phyloP scores from a whole-genome alignment of 2,329 filamentous ascomycete species.

The Scopulariopsis brevicaulis region DNA sequence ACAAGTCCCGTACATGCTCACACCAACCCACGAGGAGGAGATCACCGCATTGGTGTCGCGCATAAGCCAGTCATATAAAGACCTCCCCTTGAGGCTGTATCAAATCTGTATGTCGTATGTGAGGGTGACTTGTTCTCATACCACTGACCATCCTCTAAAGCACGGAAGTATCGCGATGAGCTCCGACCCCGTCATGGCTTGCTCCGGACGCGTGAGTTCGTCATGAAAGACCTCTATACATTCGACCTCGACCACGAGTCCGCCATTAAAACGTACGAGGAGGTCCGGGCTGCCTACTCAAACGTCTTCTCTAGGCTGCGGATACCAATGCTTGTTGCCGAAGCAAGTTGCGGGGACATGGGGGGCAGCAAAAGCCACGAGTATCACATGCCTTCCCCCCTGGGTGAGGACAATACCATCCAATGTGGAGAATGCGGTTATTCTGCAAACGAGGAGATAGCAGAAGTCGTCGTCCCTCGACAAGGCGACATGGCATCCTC shows the following conservation, averaged over 20 bases:
- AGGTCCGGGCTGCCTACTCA: slow-evolving; percentile 63
- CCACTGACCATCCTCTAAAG: slow-evolving; percentile 25
- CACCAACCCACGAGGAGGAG: slow-evolving; percentile 94
- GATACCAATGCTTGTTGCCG: slow-evolving; percentile 72
- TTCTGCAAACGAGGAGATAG: slow-evolving; percentile 82
- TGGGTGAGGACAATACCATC: slow-evolving; percentile 79
- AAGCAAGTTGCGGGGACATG: slow-evolving; percentile 93
- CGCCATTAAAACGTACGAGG: slow-evolving; percentile 71
- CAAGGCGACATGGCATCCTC: neutral
- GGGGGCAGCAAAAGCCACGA: slow-evolving; percentile 90
- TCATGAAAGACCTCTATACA: slow-evolving; percentile 98
- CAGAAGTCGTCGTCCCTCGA: slow-evolving; percentile 21
- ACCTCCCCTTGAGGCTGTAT: slow-evolving; percentile 76
- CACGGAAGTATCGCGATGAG: slow-evolving; percentile 92
- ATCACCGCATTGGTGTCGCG: slow-evolving; percentile 72
- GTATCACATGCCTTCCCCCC: slow-evolving; percentile 70
- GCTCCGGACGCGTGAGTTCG: slow-evolving; percentile 77
- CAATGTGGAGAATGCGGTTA: slow-evolving; percentile 64
- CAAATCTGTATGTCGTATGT: slow-evolving; percentile 59
- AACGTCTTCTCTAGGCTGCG: slow-evolving; percentile 73
- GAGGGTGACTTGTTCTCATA: neutral
- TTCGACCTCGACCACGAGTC: slow-evolving; percentile 61
- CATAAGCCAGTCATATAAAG: slow-evolving; percentile 70
- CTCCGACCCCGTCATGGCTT: slow-evolving; percentile 78
- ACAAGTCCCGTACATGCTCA: slow-evolving; percentile 61